Percentiles rank a stretch among this genome's conserved stretches.
Evolutionary conservation across 2,329 filamentous ascomycete species (phyloP).

Genomic region (Lasiodiplodia sp.): DNA sequence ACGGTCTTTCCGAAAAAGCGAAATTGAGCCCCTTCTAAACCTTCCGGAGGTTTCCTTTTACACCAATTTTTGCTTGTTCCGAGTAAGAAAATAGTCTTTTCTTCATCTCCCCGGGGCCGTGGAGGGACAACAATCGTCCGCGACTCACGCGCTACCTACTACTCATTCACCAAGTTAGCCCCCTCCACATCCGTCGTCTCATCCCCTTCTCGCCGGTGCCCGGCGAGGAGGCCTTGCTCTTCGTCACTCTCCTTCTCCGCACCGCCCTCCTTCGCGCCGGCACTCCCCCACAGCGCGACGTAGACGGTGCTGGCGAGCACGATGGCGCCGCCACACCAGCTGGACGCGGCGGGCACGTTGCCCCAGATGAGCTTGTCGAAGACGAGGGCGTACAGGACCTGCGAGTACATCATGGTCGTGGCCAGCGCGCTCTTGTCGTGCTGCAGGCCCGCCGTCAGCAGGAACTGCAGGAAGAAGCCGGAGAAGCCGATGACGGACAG

Average conservation of each 20-base stretch:
- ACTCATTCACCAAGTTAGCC: constrained; percentile 21
- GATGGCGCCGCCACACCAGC: constrained; percentile 36
- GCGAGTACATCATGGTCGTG: constrained; percentile 70
- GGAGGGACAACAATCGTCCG: background rate
- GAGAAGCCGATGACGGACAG: constrained; percentile 71
- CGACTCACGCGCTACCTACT: background rate
- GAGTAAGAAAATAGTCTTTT: background rate
- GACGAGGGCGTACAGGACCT: constrained; percentile 69
- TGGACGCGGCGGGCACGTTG: constrained; percentile 40
- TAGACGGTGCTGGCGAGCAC: constrained; percentile 40
- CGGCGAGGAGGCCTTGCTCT: background rate
- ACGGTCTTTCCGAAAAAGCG: background rate
- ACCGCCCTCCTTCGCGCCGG: background rate
- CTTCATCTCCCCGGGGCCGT: background rate
- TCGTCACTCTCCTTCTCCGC: constrained; percentile 3
- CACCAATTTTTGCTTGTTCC: background rate
- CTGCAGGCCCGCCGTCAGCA: constrained; percentile 76
- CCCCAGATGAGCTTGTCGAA: constrained; percentile 66
- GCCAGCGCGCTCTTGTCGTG: constrained; percentile 69
- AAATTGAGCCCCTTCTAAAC: background rate
- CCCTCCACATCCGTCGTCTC: background rate
- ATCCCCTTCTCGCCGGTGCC: background rate
- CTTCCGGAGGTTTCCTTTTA: background rate
- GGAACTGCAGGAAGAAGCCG: constrained; percentile 81
- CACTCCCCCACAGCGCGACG: constrained; percentile 31